Conservation (phyloP, 1,284 basidiomycete genomes). For the Ceratobasidium sp. region DNA sequence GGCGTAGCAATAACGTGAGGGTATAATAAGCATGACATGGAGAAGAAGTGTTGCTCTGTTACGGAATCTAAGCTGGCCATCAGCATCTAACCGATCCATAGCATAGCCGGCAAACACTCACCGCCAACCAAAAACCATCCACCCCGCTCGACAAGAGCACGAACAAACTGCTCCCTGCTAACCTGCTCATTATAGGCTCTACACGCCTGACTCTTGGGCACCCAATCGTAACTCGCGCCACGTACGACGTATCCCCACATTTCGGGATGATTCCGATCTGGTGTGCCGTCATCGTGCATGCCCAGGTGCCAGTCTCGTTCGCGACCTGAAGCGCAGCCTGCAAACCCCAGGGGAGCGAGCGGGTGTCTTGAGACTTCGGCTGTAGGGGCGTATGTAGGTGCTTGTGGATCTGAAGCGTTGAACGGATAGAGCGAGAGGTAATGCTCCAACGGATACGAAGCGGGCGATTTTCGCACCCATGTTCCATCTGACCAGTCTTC, state of each 20-base stretch:
- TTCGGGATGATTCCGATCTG: constrained; percentile 65
- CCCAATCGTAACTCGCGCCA: constrained; percentile 66
- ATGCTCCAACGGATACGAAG: constrained; percentile 38
- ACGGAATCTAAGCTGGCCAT: constrained; percentile 66
- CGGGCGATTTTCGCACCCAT: constrained; percentile 44
- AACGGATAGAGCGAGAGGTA: constrained; percentile 32
- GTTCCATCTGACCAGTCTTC: constrained; percentile 45
- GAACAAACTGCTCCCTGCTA: constrained; percentile 62
- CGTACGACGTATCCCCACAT: constrained; percentile 55
- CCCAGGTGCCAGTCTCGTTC: constrained; percentile 75
- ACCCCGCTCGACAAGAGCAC: constrained; percentile 73
- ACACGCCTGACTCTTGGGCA: constrained; percentile 62
- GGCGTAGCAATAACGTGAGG: constrained; percentile 76
- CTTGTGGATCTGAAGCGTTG: constrained; percentile 35
- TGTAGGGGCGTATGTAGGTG: constrained; percentile 1
- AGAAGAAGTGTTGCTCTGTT: constrained; percentile 79
- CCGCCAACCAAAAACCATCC: constrained; percentile 76
- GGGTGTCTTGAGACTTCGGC: constrained; percentile 59
- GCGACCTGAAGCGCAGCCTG: constrained; percentile 72
- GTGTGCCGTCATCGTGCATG: constrained; percentile 64
- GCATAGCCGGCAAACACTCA: constrained; percentile 56
- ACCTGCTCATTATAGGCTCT: constrained; percentile 59
- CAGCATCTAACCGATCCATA: constrained; percentile 1
- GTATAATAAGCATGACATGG: constrained; percentile 73
- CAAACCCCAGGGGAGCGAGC: constrained; percentile 67